Percentiles rank a stretch among this genome's conserved stretches.
phyloP scores from a whole-genome alignment of 1,139 yeast genomes.

The Candida sanyaensis region DNA sequence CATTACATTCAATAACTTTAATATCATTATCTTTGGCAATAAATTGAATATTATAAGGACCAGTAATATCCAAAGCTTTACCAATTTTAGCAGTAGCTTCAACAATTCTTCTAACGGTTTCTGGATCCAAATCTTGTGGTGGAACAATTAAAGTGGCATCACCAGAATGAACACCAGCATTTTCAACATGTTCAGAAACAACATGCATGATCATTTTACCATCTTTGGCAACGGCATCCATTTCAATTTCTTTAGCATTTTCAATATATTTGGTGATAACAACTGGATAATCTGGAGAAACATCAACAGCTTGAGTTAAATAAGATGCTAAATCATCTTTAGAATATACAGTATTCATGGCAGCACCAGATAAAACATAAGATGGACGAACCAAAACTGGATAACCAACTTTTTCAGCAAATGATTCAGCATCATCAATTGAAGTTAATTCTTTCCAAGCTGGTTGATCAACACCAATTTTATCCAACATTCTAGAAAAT shows the following conservation, averaged over 20 bases:
- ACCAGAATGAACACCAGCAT: conserved; percentile 99
- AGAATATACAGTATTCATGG: conserved; percentile 89
- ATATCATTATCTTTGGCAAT: conserved; percentile 60
- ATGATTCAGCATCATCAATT: conserved; percentile 77
- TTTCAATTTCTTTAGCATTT: conserved; percentile 96
- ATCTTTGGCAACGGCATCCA: conserved; percentile 91
- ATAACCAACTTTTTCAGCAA: conserved; percentile 86
- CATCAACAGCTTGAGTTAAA: conserved; percentile 84
- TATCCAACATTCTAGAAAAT: conserved; percentile 90
- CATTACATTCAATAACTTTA: conserved; percentile 97
- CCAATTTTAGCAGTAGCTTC: conserved; percentile 92
- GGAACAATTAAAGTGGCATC: conserved; percentile 96
- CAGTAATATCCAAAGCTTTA: conserved; percentile 90
- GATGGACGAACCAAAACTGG: conserved; percentile 98
- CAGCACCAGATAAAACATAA: conserved; percentile 96
- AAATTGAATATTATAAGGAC: conserved; percentile 98
- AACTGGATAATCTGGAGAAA: conserved; percentile 94
- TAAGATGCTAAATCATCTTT: conserved; percentile 78
- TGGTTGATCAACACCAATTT: conserved; percentile 93
- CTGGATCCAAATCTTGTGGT: conserved; percentile 71
- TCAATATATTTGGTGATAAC: conserved; percentile 94
- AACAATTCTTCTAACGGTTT: conserved; percentile 61
- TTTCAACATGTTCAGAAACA: conserved; percentile 96
- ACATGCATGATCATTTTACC: conserved; percentile 93
- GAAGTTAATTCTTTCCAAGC: conserved; percentile 96